A percentile compares a stretch with the other conserved stretches of the same genome.
These are phyloP conservation scores for Candida pseudoviswanathii DNA, from an alignment of 1,139 yeast genomes.

Conservation along the genomic window DNA sequence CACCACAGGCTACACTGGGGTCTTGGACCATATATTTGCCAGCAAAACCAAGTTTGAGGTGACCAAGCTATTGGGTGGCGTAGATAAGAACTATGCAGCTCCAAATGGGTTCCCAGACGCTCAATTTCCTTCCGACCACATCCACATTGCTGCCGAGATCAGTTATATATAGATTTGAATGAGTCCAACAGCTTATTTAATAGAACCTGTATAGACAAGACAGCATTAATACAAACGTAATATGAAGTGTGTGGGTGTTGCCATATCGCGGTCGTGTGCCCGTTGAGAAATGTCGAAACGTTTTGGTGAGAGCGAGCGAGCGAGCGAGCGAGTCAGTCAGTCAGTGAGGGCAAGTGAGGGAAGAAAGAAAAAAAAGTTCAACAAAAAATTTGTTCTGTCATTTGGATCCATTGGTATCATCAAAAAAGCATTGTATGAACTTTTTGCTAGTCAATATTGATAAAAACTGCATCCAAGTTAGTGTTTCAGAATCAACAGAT, in stretches of 20 bases:
- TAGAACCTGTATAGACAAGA: too few species aligned
- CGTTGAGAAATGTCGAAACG: neutral
- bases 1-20: constrained; percentile 50
- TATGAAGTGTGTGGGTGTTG: neutral
- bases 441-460: constrained; percentile 1
- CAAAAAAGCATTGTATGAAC: constrained; percentile 2
- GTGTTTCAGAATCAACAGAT: neutral
- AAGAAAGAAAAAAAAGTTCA: constrained; percentile 2
- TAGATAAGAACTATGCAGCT: constrained; percentile 21
- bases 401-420: neutral
- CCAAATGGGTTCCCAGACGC: constrained; percentile 40
- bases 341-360: neutral
- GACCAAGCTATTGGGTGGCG: constrained; percentile 23
- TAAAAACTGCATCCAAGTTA: neutral
- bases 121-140: constrained; percentile 48
- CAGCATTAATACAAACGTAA: too few species aligned
- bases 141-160: constrained; percentile 31
- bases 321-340: too few species aligned
- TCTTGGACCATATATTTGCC: constrained; percentile 63
- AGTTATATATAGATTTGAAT: constrained; percentile 7
- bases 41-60: constrained; percentile 31
- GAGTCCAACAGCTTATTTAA: neutral
- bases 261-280: neutral
- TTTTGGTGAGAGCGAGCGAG: too few species aligned
- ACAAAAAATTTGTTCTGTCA: constrained; percentile 5